Evolutionary conservation across 2,329 filamentous ascomycete species (phyloP).

Genomic region (Rutstroemia sydowiana): DNA sequence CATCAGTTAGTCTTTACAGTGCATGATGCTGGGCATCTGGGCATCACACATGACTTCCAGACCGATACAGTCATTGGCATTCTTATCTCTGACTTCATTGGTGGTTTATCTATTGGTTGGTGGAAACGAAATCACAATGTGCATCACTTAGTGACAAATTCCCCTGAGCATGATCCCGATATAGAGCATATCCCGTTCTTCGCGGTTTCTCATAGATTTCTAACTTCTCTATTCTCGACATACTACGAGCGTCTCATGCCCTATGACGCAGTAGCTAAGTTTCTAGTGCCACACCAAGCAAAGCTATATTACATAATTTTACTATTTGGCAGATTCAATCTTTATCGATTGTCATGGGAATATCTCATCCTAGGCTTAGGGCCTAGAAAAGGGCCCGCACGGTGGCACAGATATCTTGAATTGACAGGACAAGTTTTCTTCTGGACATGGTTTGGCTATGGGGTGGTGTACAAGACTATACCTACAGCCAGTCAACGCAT

Average conservation of each 20-base stretch:
- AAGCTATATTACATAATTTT: slow-evolving; percentile 81
- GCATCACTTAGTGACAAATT: slow-evolving; percentile 93
- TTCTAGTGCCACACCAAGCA: slow-evolving; percentile 66
- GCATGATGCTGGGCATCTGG: slow-evolving; percentile 95
- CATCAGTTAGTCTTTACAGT: slow-evolving; percentile 91
- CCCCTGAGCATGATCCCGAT: slow-evolving; percentile 90
- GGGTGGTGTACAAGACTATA: slow-evolving; percentile 66
- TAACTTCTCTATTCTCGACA: slow-evolving; percentile 64
- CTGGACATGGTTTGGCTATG: slow-evolving; percentile 82
- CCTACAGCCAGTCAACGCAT: slow-evolving; percentile 63
- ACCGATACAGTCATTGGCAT: slow-evolving; percentile 82
- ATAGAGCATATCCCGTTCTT: slow-evolving; percentile 90
- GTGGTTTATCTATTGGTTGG: slow-evolving; percentile 87
- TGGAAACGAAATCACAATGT: slow-evolving; percentile 97
- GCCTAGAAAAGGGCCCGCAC: slow-evolving; percentile 66
- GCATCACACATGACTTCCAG: slow-evolving; percentile 86
- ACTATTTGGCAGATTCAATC: slow-evolving; percentile 76
- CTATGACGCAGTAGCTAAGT: slow-evolving; percentile 67
- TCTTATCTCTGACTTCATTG: slow-evolving; percentile 80
- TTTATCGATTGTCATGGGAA: slow-evolving; percentile 75
- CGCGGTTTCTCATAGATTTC: slow-evolving; percentile 74
- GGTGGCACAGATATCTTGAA: slow-evolving; percentile 81
- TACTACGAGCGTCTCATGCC: slow-evolving; percentile 78
- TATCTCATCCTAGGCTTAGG: slow-evolving; percentile 65
- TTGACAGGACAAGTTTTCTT: slow-evolving; percentile 70